Evolutionary conservation across 345 rosid genomes (phyloP).

Genomic region (Abelmoschus esculentus): DNA sequence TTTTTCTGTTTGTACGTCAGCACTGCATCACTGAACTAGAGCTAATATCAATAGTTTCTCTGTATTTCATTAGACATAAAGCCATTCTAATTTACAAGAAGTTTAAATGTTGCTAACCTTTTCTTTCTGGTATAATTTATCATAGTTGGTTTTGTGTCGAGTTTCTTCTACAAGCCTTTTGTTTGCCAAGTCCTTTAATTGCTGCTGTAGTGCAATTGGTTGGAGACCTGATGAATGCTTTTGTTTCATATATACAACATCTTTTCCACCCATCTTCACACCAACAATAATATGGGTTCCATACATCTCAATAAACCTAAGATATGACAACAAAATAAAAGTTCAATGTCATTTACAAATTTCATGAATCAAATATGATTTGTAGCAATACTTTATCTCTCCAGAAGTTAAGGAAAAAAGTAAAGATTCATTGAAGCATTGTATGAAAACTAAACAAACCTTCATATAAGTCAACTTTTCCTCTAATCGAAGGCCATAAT

Average conservation of each 20-base stretch:
- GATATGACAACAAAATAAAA: slow-evolving; percentile 11
- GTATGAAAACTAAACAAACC: not conserved
- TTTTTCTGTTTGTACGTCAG: not conserved
- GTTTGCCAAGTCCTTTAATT: slow-evolving; percentile 77
- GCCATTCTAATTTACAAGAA: not conserved
- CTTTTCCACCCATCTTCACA: slow-evolving; percentile 95
- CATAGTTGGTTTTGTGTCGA: slow-evolving; percentile 19
- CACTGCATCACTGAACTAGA: not conserved
- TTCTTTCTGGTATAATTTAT: not conserved
- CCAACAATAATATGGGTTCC: slow-evolving; percentile 90
- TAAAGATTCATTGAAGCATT: not conserved
- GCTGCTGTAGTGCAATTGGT: slow-evolving; percentile 69
- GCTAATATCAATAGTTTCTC: not conserved
- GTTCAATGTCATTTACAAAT: not conserved
- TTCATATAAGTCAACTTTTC: not conserved
- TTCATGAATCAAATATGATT: not conserved
- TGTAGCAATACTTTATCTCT: not conserved
- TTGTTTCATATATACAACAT: slow-evolving; percentile 78
- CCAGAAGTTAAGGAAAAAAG: not conserved
- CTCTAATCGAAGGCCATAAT: not conserved
- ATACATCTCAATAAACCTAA: slow-evolving; percentile 71
- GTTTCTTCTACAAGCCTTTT: slow-evolving; percentile 60
- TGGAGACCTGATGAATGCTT: slow-evolving; percentile 69
- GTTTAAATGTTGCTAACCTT: slow-evolving; percentile 9
- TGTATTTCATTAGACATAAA: not conserved